A percentile compares a stretch with the other conserved stretches of the same genome.
These are phyloP conservation scores for Fusarium aywerte DNA, from an alignment of 2,329 filamentous ascomycete genomes.

Conservation along the genomic window DNA sequence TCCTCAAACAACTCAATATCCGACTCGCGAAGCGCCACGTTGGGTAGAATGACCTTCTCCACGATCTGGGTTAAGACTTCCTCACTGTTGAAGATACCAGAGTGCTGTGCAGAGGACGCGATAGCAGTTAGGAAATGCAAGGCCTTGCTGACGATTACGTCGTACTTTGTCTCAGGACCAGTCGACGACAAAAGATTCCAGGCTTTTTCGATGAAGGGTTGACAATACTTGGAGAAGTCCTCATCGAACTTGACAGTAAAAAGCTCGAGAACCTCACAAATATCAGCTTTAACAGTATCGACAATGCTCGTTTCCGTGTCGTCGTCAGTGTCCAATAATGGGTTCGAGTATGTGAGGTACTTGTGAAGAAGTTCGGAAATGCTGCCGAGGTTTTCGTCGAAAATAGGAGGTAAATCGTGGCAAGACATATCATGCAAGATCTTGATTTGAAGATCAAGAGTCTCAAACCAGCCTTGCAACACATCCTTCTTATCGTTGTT, in stretches of 20 bases:
- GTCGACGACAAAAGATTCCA: slow-evolving; percentile 92
- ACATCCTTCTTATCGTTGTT: slow-evolving; percentile 79
- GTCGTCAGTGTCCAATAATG: slow-evolving; percentile 83
- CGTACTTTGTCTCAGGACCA: slow-evolving; percentile 90
- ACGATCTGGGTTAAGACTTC: slow-evolving; percentile 85
- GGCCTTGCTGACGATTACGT: slow-evolving; percentile 92
- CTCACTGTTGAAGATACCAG: slow-evolving; percentile 85
- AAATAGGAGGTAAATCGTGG: slow-evolving; percentile 93
- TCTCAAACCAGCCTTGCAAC: slow-evolving; percentile 82
- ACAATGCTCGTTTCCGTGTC: slow-evolving; percentile 87
- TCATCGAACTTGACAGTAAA: slow-evolving; percentile 97
- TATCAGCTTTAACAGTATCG: slow-evolving; percentile 90
- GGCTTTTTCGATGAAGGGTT: slow-evolving; percentile 86
- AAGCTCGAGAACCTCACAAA: slow-evolving; percentile 89
- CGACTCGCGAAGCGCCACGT: slow-evolving; percentile 89
- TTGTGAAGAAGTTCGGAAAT: slow-evolving; percentile 88
- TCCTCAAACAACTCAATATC: slow-evolving; percentile 98
- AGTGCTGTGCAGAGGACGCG: slow-evolving; percentile 80
- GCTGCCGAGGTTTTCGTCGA: slow-evolving; percentile 85
- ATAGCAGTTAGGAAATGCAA: slow-evolving; percentile 94
- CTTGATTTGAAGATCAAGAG: slow-evolving; percentile 88
- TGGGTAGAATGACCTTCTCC: slow-evolving; percentile 95
- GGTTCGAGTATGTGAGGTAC: slow-evolving; percentile 90
- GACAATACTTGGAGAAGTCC: slow-evolving; percentile 83
- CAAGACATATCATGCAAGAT: slow-evolving; percentile 97